Evolutionary conservation across 2,329 filamentous ascomycete genomes (phyloP).

Genomic region (Fusarium coicis): DNA sequence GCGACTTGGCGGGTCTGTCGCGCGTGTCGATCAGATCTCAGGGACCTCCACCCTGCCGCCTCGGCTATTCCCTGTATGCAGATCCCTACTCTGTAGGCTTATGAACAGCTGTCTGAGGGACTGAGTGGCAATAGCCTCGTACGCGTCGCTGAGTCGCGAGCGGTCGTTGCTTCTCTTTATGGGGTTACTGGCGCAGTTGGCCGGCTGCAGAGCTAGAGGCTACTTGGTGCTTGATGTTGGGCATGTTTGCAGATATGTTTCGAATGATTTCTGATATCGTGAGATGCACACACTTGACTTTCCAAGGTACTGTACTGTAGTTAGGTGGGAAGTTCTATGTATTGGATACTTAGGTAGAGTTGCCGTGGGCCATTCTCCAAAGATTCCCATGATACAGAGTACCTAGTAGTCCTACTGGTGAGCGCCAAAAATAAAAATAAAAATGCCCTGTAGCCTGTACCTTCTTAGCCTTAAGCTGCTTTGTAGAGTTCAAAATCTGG

Average conservation of each 20-base stretch:
- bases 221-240: neutral
- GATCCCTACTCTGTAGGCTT: slow-evolving; percentile 35
- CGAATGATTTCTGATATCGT: neutral
- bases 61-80: slow-evolving; percentile 38
- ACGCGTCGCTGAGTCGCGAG: slow-evolving; percentile 22
- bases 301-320: too few species aligned
- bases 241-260: neutral
- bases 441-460: neutral
- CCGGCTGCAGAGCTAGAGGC: neutral
- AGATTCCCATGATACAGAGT: neutral
- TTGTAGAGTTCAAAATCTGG: slow-evolving; percentile 36
- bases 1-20: slow-evolving; percentile 35
- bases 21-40: slow-evolving; percentile 47
- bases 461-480: slow-evolving; percentile 2
- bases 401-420: neutral
- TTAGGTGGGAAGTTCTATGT: neutral
- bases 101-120: slow-evolving; percentile 22
- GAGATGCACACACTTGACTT: neutral
- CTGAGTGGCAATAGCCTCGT: slow-evolving; percentile 38
- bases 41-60: slow-evolving; percentile 43
- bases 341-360: neutral
- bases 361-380: neutral
- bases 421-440: neutral
- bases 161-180: slow-evolving; percentile 20
- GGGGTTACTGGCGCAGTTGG: neutral